Evolutionary conservation across 2,329 filamentous ascomycete genomes (phyloP).

Genomic region (Colletotrichum tanaceti): DNA sequence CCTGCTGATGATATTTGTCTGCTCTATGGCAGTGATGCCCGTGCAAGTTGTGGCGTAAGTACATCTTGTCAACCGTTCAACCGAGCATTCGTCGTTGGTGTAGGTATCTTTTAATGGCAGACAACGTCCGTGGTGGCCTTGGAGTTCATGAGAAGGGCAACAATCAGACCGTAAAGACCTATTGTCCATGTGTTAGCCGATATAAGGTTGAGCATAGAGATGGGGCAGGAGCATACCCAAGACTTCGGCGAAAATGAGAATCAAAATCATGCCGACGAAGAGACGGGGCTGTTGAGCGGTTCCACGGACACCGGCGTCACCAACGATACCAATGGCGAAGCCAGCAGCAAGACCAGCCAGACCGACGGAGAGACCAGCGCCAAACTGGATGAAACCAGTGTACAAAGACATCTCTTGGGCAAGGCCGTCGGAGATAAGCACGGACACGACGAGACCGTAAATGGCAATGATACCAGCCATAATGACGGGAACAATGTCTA

Average conservation of each 20-base stretch:
- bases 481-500: conserved; percentile 99
- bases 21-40: conserved; percentile 42
- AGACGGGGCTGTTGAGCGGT: conserved; percentile 86
- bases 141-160: conserved; percentile 99
- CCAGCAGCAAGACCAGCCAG: conserved; percentile 85
- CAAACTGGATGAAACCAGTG: conserved; percentile 87
- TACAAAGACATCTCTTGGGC: conserved; percentile 79
- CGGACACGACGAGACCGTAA: conserved; percentile 90
- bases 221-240: conserved; percentile 73
- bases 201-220: not conserved
- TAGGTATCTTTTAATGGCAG: conserved; percentile 61
- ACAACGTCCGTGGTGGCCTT: conserved; percentile 75
- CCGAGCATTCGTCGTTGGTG: conserved; percentile 41
- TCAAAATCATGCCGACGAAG: conserved; percentile 98
- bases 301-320: conserved; percentile 89
- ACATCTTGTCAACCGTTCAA: conserved; percentile 53
- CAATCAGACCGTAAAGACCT: conserved; percentile 99
- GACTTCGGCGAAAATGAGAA: conserved; percentile 99
- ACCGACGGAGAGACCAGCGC: conserved; percentile 84
- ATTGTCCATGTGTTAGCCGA: conserved; percentile 30
- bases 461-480: conserved; percentile 99
- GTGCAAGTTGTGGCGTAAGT: conserved; percentile 45
- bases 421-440: conserved; percentile 85
- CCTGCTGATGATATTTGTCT: conserved; percentile 42
- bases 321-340: conserved; percentile 88